Conservation (phyloP, 306 rosid species). For the Pterocarpus santalinus region DNA sequence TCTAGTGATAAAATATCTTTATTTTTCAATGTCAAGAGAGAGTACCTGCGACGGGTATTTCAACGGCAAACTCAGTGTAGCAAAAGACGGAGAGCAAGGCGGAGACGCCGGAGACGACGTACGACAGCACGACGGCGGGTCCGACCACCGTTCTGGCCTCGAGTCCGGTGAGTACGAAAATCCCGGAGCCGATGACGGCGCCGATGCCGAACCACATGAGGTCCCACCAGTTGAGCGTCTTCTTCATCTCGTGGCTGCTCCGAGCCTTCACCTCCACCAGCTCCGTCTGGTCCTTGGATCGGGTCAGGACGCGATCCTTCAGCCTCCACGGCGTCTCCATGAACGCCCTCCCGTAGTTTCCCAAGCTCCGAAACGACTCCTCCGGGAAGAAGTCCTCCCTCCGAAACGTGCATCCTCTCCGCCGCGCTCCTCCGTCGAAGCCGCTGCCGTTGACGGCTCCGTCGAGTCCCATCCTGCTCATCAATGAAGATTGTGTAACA, state of each 20-base stretch:
- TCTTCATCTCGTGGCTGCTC: slow-evolving; percentile 86
- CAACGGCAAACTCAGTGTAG: slow-evolving; percentile 91
- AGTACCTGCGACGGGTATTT: slow-evolving; percentile 89
- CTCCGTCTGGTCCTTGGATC: slow-evolving; percentile 70
- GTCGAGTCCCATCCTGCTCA: slow-evolving; percentile 46
- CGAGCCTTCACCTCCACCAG: slow-evolving; percentile 70
- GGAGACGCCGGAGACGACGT: slow-evolving; percentile 78
- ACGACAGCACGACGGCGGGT: slow-evolving; percentile 84
- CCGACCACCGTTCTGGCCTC: slow-evolving; percentile 62
- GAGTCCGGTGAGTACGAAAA: slow-evolving; percentile 84
- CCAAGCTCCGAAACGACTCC: slow-evolving; percentile 79
- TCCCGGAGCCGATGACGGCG: slow-evolving; percentile 84
- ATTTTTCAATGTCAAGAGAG: background rate
- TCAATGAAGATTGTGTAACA: no score
- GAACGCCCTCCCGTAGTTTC: slow-evolving; percentile 61
- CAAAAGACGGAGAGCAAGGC: slow-evolving; percentile 95
- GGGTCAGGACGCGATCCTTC: slow-evolving; percentile 58
- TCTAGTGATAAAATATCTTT: no score
- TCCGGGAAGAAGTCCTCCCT: slow-evolving; percentile 80
- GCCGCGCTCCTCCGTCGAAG: slow-evolving; percentile 41
- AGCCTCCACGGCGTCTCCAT: slow-evolving; percentile 65
- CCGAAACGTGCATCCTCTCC: slow-evolving; percentile 59
- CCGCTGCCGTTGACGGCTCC: background rate
- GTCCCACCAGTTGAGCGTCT: slow-evolving; percentile 91
- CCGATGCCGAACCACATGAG: slow-evolving; percentile 91